Conservation (phyloP, 805 yeast genomes). For the Jamesozyma spencerorum region DNA sequence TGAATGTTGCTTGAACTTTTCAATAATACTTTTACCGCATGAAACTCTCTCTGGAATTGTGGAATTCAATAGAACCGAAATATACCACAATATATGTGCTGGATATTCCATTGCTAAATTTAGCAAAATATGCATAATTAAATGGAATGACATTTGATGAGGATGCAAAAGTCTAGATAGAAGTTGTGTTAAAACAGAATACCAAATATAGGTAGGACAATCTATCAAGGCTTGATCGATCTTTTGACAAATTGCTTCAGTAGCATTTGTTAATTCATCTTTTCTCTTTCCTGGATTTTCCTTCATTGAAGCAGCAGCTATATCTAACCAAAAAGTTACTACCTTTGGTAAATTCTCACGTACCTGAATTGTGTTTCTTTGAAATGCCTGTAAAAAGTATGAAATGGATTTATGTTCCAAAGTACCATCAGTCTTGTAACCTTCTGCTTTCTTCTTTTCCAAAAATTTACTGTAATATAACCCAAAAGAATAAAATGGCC, state of each 20-base stretch:
- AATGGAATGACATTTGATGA: conserved; percentile 44
- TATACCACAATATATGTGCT: conserved; percentile 69
- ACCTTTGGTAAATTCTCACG: conserved; percentile 83
- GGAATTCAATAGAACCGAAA: conserved; percentile 58
- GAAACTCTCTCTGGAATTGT: conserved; percentile 36
- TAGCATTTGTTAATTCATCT: conserved; percentile 26
- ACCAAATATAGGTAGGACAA: conserved; percentile 59
- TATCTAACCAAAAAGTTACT: conserved; percentile 87
- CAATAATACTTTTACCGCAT: conserved; percentile 40
- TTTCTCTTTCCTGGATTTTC: conserved; percentile 23
- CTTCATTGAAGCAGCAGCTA: conserved; percentile 32
- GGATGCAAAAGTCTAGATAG: conserved; percentile 68
- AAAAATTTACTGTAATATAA: conserved; percentile 67
- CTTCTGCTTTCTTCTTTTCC: conserved; percentile 50
- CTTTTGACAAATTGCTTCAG: conserved; percentile 41
- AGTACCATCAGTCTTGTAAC: conserved; percentile 22
- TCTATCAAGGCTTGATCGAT: conserved; percentile 36
- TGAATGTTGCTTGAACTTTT: conserved; percentile 17
- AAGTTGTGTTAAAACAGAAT: conserved; percentile 76
- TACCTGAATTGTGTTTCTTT: conserved; percentile 45
- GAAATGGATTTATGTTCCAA: conserved; percentile 26
- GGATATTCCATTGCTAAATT: conserved; percentile 61
- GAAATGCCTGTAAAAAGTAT: conserved; percentile 25
- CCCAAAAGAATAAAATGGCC: conserved; percentile 73
- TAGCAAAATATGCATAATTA: conserved; percentile 50